These are phyloP conservation scores for Peziza echinospora DNA, from an alignment of 495 filamentous ascomycete genomes.

Conservation along the genomic window DNA sequence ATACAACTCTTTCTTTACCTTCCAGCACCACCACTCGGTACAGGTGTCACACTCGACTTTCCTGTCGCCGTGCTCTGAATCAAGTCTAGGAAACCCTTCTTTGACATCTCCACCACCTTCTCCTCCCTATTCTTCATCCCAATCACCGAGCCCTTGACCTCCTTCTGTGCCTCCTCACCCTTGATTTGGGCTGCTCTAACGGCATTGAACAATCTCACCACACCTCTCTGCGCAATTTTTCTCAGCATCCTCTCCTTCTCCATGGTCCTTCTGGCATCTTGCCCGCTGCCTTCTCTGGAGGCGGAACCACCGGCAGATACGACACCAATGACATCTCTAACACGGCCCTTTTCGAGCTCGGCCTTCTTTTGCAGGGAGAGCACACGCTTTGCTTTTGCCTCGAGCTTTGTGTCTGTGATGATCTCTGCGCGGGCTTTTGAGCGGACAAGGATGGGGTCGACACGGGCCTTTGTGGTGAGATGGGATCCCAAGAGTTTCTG, in stretches of 20 bases:
- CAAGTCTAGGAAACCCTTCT: slow-evolving; percentile 82
- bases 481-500: slow-evolving; percentile 76
- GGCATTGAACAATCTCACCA: slow-evolving; percentile 58
- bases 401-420: slow-evolving; percentile 51
- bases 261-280: slow-evolving; percentile 26
- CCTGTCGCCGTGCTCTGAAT: slow-evolving; percentile 30
- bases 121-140: slow-evolving; percentile 13
- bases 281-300: slow-evolving; percentile 25
- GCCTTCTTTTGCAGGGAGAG: slow-evolving; percentile 60
- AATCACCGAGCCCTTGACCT: slow-evolving; percentile 37
- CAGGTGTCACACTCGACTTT: too few species aligned
- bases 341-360: slow-evolving; percentile 65
- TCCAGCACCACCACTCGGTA: too few species aligned
- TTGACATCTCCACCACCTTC: slow-evolving; percentile 54
- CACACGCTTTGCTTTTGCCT: slow-evolving; percentile 54
- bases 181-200: slow-evolving; percentile 71
- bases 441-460: slow-evolving; percentile 74
- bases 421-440: slow-evolving; percentile 38
- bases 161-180: slow-evolving; percentile 10
- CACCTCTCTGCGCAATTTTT: slow-evolving; percentile 18
- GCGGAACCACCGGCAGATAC: slow-evolving; percentile 26
- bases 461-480: slow-evolving; percentile 51
- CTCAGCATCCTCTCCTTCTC: slow-evolving; percentile 47
- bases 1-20: too few species aligned
- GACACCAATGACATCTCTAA: slow-evolving; percentile 53